Base-by-base conservation (phyloP, 2,329 filamentous ascomycete genomes). In the Atkinsonella hypoxylon region DNA sequence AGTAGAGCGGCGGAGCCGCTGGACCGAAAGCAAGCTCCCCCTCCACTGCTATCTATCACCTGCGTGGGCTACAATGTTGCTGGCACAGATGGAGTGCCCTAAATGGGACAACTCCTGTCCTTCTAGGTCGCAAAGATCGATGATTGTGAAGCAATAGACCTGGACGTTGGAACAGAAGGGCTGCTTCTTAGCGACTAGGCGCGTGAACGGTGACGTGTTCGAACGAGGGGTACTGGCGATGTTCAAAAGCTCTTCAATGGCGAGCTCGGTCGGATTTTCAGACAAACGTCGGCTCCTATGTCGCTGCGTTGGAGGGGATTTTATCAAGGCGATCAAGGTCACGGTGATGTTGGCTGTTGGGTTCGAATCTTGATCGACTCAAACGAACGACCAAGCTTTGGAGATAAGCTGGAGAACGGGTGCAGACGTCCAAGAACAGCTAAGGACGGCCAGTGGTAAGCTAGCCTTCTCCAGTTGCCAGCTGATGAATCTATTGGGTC, bases 1-100 rank as follows among this genome's bases (percentile, higher is more conserved):
- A 63, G 64, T 63, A 65, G 66, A 66, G 78, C 79, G 78, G 79
- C 77, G 70, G 67, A 68, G 77, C 78, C 78, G 78, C 78, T 62
- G 63, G 63, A 62, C 61, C 61, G 62, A 64, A 61, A 52, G 65
- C 67, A 68, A 69, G 62, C 69, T 73, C 75, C 76, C 77, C 77
- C 78, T 48, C 78, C 77, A 75, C 77, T 75, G 68, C 73, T 64
- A 61, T 62, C 65, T 60, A 61, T 56, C 60, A 59, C 61, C 64
- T 63, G 63, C 60, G 61, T 63, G 61, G 61, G 64, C 66, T 62
- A 69, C 69, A 71, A 64, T 67, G 66, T 70, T 58, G 58, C 62
- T 57, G 20, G 51, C 32, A 20, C 49, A 54, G 54, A 60, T 55
- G 64, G 62, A 66, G 63, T 60, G 61, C 60, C 64, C 66, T 55